A percentile compares a stretch with the other conserved stretches of the same genome.
phyloP scores from a whole-genome alignment of 2,329 filamentous ascomycete species.

The Monosporascus sp. region DNA sequence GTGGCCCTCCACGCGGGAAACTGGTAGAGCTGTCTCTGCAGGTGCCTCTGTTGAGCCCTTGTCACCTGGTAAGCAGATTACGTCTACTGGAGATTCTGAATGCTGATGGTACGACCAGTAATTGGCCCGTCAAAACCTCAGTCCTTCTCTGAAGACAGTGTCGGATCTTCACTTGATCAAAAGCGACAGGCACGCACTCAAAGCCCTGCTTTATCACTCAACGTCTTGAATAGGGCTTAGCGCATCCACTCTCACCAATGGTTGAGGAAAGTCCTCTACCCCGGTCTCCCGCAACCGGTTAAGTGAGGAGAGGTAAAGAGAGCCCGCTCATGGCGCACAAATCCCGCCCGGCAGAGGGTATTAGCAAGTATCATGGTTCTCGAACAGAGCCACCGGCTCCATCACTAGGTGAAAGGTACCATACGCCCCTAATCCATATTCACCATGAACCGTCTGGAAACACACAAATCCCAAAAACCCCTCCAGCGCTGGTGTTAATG shows the following conservation, averaged over 20 bases:
- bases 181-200: conserved; percentile 11
- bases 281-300: neutral
- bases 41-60: conserved; percentile 32
- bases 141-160: neutral
- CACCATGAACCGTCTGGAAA: neutral
- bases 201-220: conserved; percentile 10
- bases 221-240: conserved; percentile 7
- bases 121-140: conserved; percentile 4
- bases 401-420: neutral
- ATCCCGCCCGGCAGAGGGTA: neutral
- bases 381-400: neutral
- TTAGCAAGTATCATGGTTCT: neutral
- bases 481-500: neutral
- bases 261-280: conserved; percentile 22
- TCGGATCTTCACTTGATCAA: conserved; percentile 10
- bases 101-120: conserved; percentile 5
- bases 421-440: neutral
- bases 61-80: conserved; percentile 17
- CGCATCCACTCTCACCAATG: conserved; percentile 23
- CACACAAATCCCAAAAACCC: neutral
- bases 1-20: conserved; percentile 9
- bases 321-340: neutral
- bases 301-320: neutral
- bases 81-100: neutral
- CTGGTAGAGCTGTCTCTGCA: conserved; percentile 27